Conservation (phyloP, 148 eudicot species). For the Vaccinium corymbosum region DNA sequence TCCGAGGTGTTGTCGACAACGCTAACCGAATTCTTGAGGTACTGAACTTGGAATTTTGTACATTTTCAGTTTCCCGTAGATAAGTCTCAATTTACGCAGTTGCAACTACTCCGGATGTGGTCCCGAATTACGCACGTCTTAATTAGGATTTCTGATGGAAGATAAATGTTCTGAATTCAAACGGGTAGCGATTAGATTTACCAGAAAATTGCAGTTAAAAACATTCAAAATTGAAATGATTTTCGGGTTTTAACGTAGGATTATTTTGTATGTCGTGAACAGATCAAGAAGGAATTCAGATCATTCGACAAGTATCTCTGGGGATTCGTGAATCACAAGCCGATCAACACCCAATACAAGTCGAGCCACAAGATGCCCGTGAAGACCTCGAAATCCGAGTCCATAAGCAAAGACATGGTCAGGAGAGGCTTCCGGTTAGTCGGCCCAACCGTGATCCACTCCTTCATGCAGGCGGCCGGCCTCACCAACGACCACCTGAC, state of each 20-base stretch:
- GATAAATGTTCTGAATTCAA: not conserved
- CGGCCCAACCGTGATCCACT: constrained; percentile 85
- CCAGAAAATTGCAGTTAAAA: not conserved
- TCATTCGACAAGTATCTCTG: constrained; percentile 83
- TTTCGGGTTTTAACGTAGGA: no score
- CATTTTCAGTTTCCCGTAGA: not conserved
- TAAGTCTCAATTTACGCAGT: not conserved
- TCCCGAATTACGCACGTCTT: not conserved
- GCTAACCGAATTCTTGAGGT: constrained; percentile 65
- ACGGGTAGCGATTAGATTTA: not conserved
- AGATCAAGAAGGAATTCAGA: constrained; percentile 52
- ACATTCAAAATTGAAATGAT: not conserved
- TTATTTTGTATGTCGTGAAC: not conserved
- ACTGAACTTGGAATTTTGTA: not conserved
- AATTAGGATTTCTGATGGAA: not conserved
- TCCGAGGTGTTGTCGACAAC: constrained; percentile 83
- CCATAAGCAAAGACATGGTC: constrained; percentile 86
- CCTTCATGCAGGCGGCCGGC: constrained; percentile 93
- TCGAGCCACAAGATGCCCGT: constrained; percentile 69
- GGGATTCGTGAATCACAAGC: constrained; percentile 76
- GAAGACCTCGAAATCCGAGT: constrained; percentile 83
- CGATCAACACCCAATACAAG: constrained; percentile 58
- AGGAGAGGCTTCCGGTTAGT: constrained; percentile 77
- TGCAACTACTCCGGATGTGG: not conserved
- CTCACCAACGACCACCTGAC: constrained; percentile 79